Evolutionary conservation across 257 asterid genomes (phyloP), one percentile per base, ranked within the genome.

Genomic region (Linderniella brevidens): DNA sequence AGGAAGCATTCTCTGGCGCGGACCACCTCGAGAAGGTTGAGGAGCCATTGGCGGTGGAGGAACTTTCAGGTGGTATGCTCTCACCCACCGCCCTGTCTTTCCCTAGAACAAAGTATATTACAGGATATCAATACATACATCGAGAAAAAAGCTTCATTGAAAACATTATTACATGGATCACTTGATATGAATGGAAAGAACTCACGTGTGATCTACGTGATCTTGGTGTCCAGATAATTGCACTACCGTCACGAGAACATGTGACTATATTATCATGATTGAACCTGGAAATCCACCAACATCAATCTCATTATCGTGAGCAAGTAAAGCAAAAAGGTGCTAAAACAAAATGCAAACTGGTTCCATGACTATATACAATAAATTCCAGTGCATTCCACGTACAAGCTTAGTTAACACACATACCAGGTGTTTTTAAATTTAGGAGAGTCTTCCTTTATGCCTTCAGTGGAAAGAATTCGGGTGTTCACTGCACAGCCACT

Each of bases 1-100:
- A 52, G 99, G 99, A 73, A 86, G 82, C 60, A 86, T 63, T 72
- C 99, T 82, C 63, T 85, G 95, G 51, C 99, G 99, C 44, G 99
- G 99, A 52, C 99, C 99, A 29, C 99, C 99, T 61, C 94, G 69
- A 41, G 95, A 86, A 8, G 92, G 94, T 70, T 90, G 99, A 66
- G 99, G 96, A 13, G 88, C 86, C 88, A 82, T 71, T 12, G 96
- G 96, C 32, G 99, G 96, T 29, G 96, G 94, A 46, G 99, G 99
- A 65, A 90, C 99, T 70, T 86, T 90, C 62, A 90, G 73, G 76
- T 90, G 99, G 68, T 90, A 90, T 17, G 99, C 96, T 57, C 86
- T 69, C 51, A 70, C 68, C 99, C 99, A 90, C 35, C 96, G 86
- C 54, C 94, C 96, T 55, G 71, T 57, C 64, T 90, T 90, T 49